These are phyloP conservation scores for Fusarium praegraminearum DNA, from an alignment of 2,329 filamentous ascomycete genomes.

Conservation along the genomic window DNA sequence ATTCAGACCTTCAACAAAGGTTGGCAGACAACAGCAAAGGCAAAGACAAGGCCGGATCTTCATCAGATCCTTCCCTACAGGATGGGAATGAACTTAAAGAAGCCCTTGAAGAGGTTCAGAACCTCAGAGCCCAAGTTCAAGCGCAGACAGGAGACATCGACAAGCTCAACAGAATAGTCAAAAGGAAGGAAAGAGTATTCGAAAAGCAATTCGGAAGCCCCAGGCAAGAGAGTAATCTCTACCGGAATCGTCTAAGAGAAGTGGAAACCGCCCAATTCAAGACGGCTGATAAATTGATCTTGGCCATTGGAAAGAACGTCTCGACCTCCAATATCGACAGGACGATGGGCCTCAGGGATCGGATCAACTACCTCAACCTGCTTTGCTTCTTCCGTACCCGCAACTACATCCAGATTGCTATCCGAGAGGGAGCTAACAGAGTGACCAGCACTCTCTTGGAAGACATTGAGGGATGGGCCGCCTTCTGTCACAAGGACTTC, in stretches of 20 bases:
- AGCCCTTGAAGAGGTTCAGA: not conserved
- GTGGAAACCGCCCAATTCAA: not conserved
- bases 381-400: conserved; percentile 30
- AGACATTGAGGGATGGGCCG: conserved; percentile 19
- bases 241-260: not conserved
- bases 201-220: not conserved
- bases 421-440: not conserved
- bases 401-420: conserved; percentile 28
- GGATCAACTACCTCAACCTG: conserved; percentile 38
- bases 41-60: not conserved
- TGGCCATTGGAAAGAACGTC: not conserved
- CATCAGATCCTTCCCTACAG: not conserved
- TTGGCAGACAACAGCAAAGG: not conserved
- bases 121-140: not conserved
- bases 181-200: not conserved
- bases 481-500: conserved; percentile 18
- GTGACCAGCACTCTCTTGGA: conserved; percentile 13
- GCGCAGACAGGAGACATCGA: not conserved
- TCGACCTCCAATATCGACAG: not conserved
- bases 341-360: conserved; percentile 11
- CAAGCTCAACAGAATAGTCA: not conserved
- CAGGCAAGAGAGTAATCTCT: not conserved
- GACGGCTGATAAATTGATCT: conserved; percentile 14
- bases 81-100: no score
- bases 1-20: not conserved